phyloP scores from a whole-genome alignment of 495 filamentous ascomycete genomes.

The Staphylotrichum longicolle region DNA sequence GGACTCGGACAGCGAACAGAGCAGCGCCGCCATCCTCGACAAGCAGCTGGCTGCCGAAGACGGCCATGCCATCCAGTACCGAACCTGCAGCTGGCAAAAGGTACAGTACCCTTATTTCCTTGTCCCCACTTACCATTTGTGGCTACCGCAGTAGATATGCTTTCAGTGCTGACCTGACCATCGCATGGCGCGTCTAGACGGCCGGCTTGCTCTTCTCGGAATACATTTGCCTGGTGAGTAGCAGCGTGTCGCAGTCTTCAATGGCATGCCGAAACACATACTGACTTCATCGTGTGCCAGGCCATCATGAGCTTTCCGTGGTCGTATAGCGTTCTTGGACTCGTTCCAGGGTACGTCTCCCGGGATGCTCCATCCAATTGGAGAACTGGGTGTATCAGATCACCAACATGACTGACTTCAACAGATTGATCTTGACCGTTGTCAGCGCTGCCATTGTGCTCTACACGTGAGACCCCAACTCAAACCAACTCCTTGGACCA shows the following conservation, averaged over 20 bases:
- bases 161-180: too few species aligned
- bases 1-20: slow-evolving; percentile 39
- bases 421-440: slow-evolving; percentile 69
- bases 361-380: neutral
- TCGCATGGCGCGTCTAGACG: slow-evolving; percentile 50
- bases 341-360: slow-evolving; percentile 67
- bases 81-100: slow-evolving; percentile 90
- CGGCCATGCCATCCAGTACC: slow-evolving; percentile 78
- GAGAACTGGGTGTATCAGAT: slow-evolving; percentile 12
- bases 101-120: slow-evolving; percentile 39
- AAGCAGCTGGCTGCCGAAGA: slow-evolving; percentile 77
- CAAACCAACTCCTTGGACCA: neutral
- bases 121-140: neutral
- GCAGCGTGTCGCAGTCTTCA: neutral
- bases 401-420: slow-evolving; percentile 18
- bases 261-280: neutral
- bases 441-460: slow-evolving; percentile 71
- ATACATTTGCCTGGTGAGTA: slow-evolving; percentile 72
- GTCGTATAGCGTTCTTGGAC: slow-evolving; percentile 80
- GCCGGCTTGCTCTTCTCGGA: slow-evolving; percentile 85
- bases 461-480: slow-evolving; percentile 56
- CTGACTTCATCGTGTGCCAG: slow-evolving; percentile 19
- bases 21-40: slow-evolving; percentile 52
- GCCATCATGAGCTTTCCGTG: slow-evolving; percentile 94
- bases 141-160: too few species aligned